Evolutionary conservation across 169 alveolate species (phyloP), one percentile per base, ranked within the genome.

Genomic region (Eimeria zaria): DNA sequence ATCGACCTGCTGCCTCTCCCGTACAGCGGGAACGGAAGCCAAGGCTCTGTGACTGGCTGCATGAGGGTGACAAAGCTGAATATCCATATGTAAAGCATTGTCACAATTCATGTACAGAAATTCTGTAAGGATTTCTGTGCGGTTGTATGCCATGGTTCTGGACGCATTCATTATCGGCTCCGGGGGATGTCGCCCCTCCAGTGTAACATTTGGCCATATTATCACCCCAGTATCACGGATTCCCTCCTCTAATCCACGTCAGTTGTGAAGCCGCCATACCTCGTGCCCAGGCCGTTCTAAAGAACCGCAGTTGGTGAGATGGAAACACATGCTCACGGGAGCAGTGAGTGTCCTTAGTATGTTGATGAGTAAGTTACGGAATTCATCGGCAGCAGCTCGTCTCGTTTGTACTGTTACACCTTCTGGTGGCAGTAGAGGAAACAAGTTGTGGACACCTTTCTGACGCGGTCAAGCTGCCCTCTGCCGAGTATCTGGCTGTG

Each of bases 181-280:
- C 48, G 24, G 78, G 78, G 78, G 78, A 67, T 67, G 78, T 67
- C 48, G 78, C 78, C 78, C 78, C 78, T 67, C 78, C 78, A 67
- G 11, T n/a, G 24, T 30, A 33, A 12, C 48, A 67, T 67, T 30
- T 64, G 74, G 27, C 78, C n/a, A 7, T 48, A 67, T 12, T 67
- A n/a, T 8, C 36, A 36, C 48, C 78, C 46, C 22, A 62, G 24
- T 7, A 24, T 22, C 78, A 67, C 78, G 44, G 78, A 67, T 33
- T 67, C 44, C 12, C 48, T 67, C 16, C 78, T 6, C 12, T 33
- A 33, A 30, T 30, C 33, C 24, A 11, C 48, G n/a, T 24, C 48
- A 4, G 20, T 33, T 30, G 78, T 67, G 20, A 30, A 33, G 41
- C 78, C 22, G 48, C 22, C 20, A 7, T 27, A 67, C 78, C 1